phyloP scores from a whole-genome alignment of 2,329 filamentous ascomycete genomes.

The Pseudohalonectria lignicola region DNA sequence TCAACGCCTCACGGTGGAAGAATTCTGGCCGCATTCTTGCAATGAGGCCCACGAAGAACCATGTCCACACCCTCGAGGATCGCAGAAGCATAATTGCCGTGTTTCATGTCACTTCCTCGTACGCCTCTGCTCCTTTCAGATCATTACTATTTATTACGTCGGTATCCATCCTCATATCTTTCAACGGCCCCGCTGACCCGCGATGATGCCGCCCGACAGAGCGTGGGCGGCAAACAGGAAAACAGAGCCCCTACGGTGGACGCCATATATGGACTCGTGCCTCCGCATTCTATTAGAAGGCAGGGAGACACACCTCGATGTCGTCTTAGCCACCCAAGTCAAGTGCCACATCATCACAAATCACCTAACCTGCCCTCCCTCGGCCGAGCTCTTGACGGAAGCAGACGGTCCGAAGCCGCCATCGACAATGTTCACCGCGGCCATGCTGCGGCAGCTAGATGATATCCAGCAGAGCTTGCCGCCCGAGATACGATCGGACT shows the following conservation, averaged over 20 bases:
- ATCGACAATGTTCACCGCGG: constrained; percentile 7
- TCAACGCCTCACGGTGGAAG: neutral
- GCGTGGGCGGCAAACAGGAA: constrained; percentile 7
- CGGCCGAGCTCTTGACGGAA: constrained; percentile 2
- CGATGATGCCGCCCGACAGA: neutral
- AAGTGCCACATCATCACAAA: constrained; percentile 15
- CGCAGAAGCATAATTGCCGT: constrained; percentile 6
- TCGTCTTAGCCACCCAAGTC: constrained; percentile 9
- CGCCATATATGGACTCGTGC: constrained; percentile 6
- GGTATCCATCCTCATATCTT: neutral
- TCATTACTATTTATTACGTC: neutral
- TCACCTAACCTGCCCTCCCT: constrained; percentile 8
- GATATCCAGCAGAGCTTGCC: constrained; percentile 9
- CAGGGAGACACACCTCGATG: constrained; percentile 10
- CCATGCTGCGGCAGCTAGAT: constrained; percentile 9
- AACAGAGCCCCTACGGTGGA: constrained; percentile 9
- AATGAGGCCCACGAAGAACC: neutral
- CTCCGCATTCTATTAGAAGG: constrained; percentile 5
- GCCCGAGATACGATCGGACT: constrained; percentile 5
- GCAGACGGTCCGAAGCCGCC: neutral
- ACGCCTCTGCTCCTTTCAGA: constrained; percentile 2
- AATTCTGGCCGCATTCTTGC: neutral
- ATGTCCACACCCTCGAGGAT: constrained; percentile 5
- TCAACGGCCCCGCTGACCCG: neutral
- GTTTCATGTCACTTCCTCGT: constrained; percentile 13